Base-by-base conservation (phyloP, 31 red algal genomes). In the Odonthalia washingtoniensis region DNA sequence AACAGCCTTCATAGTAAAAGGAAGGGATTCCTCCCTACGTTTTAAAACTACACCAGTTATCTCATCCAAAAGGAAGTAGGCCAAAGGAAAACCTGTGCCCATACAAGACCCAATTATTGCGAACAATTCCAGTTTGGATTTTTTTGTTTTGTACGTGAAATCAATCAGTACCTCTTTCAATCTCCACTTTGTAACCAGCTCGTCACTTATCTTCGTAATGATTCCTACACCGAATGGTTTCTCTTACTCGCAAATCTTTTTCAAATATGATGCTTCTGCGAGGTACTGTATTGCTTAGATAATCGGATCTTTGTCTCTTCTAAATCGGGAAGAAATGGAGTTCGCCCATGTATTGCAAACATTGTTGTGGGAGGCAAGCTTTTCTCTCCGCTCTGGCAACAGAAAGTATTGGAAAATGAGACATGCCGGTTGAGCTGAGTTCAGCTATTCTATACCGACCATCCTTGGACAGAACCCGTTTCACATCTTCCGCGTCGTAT, bases 71-170 rank as follows among this genome's bases (percentile, higher is more conserved):
- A 21, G 49, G 49, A 57, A 57, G 28, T 74, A 39, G 3, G 70
- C 70, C n/a, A 74, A 3, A n/a, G 70, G 70, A 74, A 74, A 74
- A 4, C 36, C 70, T 40, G 70, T 36, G 3, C 70, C 70, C 3
- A 74, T 35, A 74, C 34, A 35, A 4, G 70, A 74, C 14, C 37
- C 31, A 74, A 74, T 74, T 40, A 74, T 41, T 36, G 4, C 4
- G 14, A 74, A 40, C 2, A 74, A 5, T 38, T 74, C 70, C 35
- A 74, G 33, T 40, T 74, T 74, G 4, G 28, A 34, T 14, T 35
- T 4, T 27, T 74, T 74, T 74, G 2, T 74, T 36, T 40, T 40
- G 14, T 34, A 74, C 2, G 70, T 74, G 3, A 36, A 74, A 4
- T 74, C 70, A 2, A 74, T 74, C 26, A 74, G 37, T 5, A 5